Evolutionary conservation across 1,284 basidiomycete species (phyloP).

Genomic region (Coniferiporia sulphurascens): DNA sequence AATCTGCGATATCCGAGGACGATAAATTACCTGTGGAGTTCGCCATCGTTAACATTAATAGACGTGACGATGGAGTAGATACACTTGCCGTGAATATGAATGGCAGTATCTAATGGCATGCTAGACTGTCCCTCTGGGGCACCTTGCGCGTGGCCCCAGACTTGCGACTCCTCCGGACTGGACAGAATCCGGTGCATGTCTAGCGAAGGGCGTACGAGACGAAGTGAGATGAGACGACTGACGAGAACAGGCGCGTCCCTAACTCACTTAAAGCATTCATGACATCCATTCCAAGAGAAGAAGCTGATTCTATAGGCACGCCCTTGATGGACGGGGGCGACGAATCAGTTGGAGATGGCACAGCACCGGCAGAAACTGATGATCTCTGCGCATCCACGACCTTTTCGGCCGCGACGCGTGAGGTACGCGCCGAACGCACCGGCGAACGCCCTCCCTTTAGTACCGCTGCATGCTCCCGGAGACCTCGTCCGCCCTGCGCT

Average conservation of each 20-base stretch:
- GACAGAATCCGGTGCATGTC: neutral
- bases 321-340: conserved; percentile 7
- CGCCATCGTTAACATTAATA: neutral
- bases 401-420: neutral
- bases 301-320: conserved; percentile 1
- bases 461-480: neutral
- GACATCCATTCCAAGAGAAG: conserved; percentile 4
- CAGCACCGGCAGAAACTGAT: conserved; percentile 7
- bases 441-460: neutral
- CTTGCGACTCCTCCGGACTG: neutral
- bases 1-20: neutral
- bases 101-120: neutral
- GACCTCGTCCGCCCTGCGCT: conserved; percentile 7
- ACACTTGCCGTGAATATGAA: conserved; percentile 4
- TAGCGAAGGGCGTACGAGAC: neutral
- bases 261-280: conserved; percentile 13
- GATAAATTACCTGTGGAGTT: neutral
- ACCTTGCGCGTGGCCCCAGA: neutral
- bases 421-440: neutral
- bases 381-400: conserved; percentile 6
- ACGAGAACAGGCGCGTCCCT: neutral
- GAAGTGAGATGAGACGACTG: neutral
- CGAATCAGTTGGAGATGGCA: conserved; percentile 12
- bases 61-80: neutral
- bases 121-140: neutral